Percentiles rank a stretch among this genome's conserved stretches.
Conservation (phyloP, 2,329 filamentous ascomycete species). For the Aspergillus luchuensis region DNA sequence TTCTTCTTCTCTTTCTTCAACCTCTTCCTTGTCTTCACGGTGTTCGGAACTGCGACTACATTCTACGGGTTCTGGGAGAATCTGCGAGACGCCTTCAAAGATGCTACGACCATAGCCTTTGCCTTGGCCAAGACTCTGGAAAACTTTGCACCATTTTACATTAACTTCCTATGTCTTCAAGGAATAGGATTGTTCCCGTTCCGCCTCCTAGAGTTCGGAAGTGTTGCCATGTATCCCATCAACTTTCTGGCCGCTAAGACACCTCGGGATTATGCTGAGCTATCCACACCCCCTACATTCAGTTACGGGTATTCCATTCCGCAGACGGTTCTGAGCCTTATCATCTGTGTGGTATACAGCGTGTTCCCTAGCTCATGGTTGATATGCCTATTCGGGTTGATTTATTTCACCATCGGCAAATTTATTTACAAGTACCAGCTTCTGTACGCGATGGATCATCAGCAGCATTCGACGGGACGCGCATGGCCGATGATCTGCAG, state of each 20-base stretch:
- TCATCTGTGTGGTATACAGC: conserved; percentile 94
- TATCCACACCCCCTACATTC: conserved; percentile 81
- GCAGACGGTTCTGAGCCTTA: conserved; percentile 87
- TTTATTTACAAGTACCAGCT: conserved; percentile 73
- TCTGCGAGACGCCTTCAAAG: conserved; percentile 72
- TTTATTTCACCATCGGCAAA: conserved; percentile 56
- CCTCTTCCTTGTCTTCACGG: conserved; percentile 91
- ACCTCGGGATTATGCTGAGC: conserved; percentile 82
- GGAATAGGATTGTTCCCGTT: conserved; percentile 92
- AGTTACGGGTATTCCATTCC: conserved; percentile 96
- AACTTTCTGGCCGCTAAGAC: conserved; percentile 77
- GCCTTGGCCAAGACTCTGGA: conserved; percentile 76
- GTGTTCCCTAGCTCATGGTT: conserved; percentile 77
- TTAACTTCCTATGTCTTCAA: conserved; percentile 91
- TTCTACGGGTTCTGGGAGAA: conserved; percentile 67
- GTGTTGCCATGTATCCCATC: conserved; percentile 80
- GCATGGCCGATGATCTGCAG: conserved; percentile 98
- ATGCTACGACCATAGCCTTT: conserved; percentile 75
- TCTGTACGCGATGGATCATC: conserved; percentile 97
- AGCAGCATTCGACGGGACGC: conserved; percentile 68
- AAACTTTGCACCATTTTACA: conserved; percentile 78
- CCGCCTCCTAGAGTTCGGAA: conserved; percentile 85
- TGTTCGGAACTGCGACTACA: conserved; percentile 76
- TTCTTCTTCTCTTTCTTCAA: conserved; percentile 99
- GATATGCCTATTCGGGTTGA: conserved; percentile 74